These are phyloP conservation scores for Castanospermum australe DNA, from an alignment of 306 rosid genomes.

Conservation along the genomic window DNA sequence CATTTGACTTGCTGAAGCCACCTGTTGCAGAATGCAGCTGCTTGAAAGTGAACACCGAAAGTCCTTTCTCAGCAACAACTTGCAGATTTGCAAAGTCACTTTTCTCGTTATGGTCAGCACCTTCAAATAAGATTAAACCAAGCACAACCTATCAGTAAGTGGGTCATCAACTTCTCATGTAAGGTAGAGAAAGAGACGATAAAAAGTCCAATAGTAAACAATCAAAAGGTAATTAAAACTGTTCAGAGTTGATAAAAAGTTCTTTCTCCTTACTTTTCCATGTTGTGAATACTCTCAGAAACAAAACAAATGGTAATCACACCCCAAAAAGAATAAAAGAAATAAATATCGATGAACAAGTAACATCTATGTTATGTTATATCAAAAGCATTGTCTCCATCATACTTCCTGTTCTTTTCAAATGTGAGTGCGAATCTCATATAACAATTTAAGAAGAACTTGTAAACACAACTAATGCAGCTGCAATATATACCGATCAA, in stretches of 20 bases:
- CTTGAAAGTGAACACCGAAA: slow-evolving; percentile 81
- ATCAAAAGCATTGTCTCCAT: not conserved
- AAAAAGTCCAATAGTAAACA: not conserved
- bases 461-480: not conserved
- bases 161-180: slow-evolving; percentile 28
- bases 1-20: slow-evolving; percentile 88
- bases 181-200: not conserved
- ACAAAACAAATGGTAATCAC: no score
- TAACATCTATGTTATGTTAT: not conserved
- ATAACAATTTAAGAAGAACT: not conserved
- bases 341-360: not conserved
- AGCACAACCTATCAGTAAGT: slow-evolving; percentile 25
- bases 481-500: not conserved
- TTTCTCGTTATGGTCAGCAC: slow-evolving; percentile 38
- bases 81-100: slow-evolving; percentile 55
- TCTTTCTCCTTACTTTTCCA: no score
- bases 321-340: not conserved
- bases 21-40: slow-evolving; percentile 90
- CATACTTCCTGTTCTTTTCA: not conserved
- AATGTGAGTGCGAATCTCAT: no score
- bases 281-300: no score
- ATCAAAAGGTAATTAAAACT: not conserved
- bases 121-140: slow-evolving; percentile 48
- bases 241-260: not conserved
- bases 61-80: slow-evolving; percentile 68